phyloP scores from a whole-genome alignment of 2,329 filamentous ascomycete genomes.

The Aspergillus calidoustus region DNA sequence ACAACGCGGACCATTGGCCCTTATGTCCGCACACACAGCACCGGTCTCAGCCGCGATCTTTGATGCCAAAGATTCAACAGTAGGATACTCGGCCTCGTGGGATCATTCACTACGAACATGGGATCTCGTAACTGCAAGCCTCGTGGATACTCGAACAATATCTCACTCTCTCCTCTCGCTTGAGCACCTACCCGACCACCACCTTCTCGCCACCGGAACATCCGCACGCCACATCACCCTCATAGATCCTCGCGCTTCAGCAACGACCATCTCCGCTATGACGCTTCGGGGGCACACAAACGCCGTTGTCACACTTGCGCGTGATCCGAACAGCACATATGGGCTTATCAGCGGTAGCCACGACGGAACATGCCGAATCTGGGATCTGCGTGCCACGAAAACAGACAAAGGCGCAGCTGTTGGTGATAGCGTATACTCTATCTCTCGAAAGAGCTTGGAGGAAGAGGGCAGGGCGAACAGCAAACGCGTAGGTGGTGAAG shows the following conservation, averaged over 20 bases:
- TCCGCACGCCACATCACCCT: slow-evolving; percentile 86
- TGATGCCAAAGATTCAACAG: slow-evolving; percentile 80
- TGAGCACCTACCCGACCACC: slow-evolving; percentile 69
- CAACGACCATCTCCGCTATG: slow-evolving; percentile 78
- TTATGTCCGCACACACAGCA: slow-evolving; percentile 73
- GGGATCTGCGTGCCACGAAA: slow-evolving; percentile 79
- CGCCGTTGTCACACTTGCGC: slow-evolving; percentile 63
- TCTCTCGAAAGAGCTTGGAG: slow-evolving; percentile 74
- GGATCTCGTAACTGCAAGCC: slow-evolving; percentile 78
- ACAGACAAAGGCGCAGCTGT: slow-evolving; percentile 63
- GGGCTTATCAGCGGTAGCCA: slow-evolving; percentile 88
- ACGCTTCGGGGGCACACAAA: slow-evolving; percentile 91
- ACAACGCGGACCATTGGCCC: slow-evolving; percentile 77
- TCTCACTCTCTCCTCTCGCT: slow-evolving; percentile 82
- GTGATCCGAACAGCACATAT: slow-evolving; percentile 71
- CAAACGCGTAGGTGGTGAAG: slow-evolving; percentile 73
- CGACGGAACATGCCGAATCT: slow-evolving; percentile 90
- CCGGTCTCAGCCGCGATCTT: slow-evolving; percentile 82
- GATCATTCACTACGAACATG: slow-evolving; percentile 91
- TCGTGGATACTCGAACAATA: slow-evolving; percentile 82
- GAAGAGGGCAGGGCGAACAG: slow-evolving; percentile 62
- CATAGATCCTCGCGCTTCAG: slow-evolving; percentile 84
- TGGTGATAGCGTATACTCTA: slow-evolving; percentile 75
- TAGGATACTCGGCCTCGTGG: slow-evolving; percentile 88
- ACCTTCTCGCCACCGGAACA: slow-evolving; percentile 74